Percentiles rank a stretch among this genome's conserved stretches.
phyloP scores from a whole-genome alignment of 2,329 filamentous ascomycete genomes.

The Talaromyces pinophilus region DNA sequence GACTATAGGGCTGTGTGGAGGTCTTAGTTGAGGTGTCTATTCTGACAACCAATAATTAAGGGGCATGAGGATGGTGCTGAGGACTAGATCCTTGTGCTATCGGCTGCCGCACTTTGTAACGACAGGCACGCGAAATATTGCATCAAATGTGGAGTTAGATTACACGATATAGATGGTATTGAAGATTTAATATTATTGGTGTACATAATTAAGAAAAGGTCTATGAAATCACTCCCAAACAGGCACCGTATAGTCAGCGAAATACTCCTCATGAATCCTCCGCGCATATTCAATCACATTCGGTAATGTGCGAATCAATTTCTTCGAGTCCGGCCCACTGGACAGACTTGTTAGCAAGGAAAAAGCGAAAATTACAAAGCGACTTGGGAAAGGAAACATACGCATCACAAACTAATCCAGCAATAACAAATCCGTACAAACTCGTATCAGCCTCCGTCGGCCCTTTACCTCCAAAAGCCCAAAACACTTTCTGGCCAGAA shows the following conservation, averaged over 20 bases:
- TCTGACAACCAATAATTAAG: not conserved
- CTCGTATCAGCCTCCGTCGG: conserved; percentile 61
- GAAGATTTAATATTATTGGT: not conserved
- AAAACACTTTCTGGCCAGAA: conserved; percentile 50
- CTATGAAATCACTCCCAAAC: conserved; percentile 13
- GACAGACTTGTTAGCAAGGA: conserved; percentile 4
- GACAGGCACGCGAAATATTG: not conserved
- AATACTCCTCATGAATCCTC: conserved; percentile 59
- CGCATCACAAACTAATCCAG: conserved; percentile 56
- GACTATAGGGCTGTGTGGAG: not conserved
- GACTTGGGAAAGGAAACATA: conserved; percentile 41
- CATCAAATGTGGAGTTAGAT: not conserved
- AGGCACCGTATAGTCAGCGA: conserved; percentile 56
- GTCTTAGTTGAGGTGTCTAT: not conserved
- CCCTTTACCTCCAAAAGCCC: conserved; percentile 55
- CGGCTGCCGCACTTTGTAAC: not conserved
- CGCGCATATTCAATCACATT: conserved; percentile 57
- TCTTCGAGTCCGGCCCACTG: conserved; percentile 55
- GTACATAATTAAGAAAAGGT: not conserved
- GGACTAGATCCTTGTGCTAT: too few relatives aligned
- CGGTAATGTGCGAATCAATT: conserved; percentile 44
- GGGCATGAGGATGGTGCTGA: not conserved
- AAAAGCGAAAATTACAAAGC: not conserved
- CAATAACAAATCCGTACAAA: conserved; percentile 60
- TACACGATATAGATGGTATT: not conserved